These are phyloP conservation scores for Porphyra umbilicalis DNA, from an alignment of 31 red algal genomes.

Conservation along the genomic window DNA sequence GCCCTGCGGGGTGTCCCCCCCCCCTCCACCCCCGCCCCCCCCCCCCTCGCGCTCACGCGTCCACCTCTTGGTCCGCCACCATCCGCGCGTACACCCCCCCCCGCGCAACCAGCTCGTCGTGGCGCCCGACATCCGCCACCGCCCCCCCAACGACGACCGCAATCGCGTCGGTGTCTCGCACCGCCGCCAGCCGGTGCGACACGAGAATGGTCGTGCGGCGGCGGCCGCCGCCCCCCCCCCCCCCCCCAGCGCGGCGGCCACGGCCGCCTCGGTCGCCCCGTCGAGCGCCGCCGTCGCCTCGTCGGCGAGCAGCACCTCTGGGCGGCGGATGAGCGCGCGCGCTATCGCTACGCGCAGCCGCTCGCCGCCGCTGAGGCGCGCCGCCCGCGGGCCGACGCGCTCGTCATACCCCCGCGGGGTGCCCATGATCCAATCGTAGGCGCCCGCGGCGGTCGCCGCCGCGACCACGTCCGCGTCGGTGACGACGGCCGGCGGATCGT, in stretches of 20 bases:
- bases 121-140: conserved; percentile 28
- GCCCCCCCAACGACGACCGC: conserved; percentile 21
- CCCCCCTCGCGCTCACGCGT: too few relatives aligned
- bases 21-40: too few relatives aligned
- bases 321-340: conserved; percentile 49
- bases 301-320: conserved; percentile 41
- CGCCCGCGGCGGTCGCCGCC: conserved; percentile 17
- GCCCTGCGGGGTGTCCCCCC: too few relatives aligned
- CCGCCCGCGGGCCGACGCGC: conserved; percentile 39
- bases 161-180: conserved; percentile 37
- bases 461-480: conserved; percentile 14
- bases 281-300: conserved; percentile 62
- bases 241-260: conserved; percentile 34
- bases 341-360: conserved; percentile 58
- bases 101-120: conserved; percentile 17
- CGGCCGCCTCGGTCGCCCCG: conserved; percentile 26
- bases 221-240: conserved; percentile 8
- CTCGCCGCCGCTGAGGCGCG: conserved; percentile 49
- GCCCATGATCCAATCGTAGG: conserved; percentile 8
- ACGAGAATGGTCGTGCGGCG: conserved; percentile 27
- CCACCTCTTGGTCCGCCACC: neutral
- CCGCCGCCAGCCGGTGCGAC: conserved; percentile 43
- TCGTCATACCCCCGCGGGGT: conserved; percentile 32
- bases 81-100: conserved; percentile 21
- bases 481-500: conserved; percentile 2